Base-by-base conservation (phyloP, 768 basidiomycete genomes). In the Lactifluus volemus region DNA sequence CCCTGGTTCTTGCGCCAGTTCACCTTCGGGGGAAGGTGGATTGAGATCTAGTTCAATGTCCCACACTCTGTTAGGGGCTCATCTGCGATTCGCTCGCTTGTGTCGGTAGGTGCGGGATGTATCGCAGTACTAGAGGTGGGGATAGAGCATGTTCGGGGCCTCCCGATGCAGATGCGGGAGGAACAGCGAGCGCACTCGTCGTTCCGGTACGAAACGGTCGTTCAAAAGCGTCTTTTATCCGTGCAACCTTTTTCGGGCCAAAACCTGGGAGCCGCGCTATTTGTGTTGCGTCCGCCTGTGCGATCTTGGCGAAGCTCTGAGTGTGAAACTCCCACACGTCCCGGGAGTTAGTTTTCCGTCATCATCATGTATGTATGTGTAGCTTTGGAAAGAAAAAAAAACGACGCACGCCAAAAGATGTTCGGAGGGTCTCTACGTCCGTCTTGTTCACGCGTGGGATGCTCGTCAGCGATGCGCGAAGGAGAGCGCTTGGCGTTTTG, bases 371-470 rank as follows among this genome's bases (percentile, higher is more conserved):
- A 49, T 45, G 30, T 36, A 3, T 36, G 25, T 25, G 25, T 25
- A 25, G 25, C 25, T 25, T 25, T 25, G 25, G 25, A 25, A 4
- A 47, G 17, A 30, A 39, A 11, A n/a, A 21, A 19, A 30, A 30
- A 29, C 25, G 25, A 54, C 86, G 59, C 75, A 98, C 96, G 39
- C 94, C 95, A 67, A 95, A 86, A n/a, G 92, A 88, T 2, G 87
- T 86, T 21, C 90, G 83, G 45, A 99, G 77, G 4, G 96, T 98
- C 73, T 92, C 85, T 1, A 95, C 92, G 68, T 99, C 97, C 4
- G 96, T 98, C 78, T 96, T 97, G 74, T 98, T 98, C 63, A 99
- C 92, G 67, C 90, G 92, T 69, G 83, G 88, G 68, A 98, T 90
- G 65, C 83, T 84, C 1, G 96, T 98, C 30, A 99, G 77, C 1